Evolutionary conservation across 2,329 filamentous ascomycete genomes (phyloP).

Genomic region (Phaeosphaeriaceae sp.): DNA sequence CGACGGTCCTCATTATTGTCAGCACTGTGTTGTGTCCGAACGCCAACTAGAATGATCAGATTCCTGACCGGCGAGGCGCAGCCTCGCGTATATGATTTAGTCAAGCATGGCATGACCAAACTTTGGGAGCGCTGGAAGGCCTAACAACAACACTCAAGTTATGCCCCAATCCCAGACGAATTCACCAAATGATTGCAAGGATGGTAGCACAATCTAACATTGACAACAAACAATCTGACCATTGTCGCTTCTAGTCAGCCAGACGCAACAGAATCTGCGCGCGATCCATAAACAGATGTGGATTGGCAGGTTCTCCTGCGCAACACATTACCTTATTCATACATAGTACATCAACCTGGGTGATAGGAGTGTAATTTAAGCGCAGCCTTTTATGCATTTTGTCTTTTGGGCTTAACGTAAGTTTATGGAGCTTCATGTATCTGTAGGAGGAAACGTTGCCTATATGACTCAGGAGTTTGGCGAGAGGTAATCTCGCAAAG

Average conservation of each 20-base stretch:
- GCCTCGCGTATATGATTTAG: not conserved
- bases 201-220: not conserved
- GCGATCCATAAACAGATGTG: no score
- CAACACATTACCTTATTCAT: no score
- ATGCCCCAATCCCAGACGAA: no score
- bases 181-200: not conserved
- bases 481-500: constrained; percentile 1
- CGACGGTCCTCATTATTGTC: not conserved
- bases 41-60: not conserved
- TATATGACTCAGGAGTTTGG: not conserved
- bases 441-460: no score
- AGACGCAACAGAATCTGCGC: not conserved
- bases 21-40: not conserved
- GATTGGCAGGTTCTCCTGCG: no score
- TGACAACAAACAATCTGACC: no score
- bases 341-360: no score
- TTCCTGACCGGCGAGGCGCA: not conserved
- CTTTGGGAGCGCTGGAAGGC: not conserved
- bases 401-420: no score
- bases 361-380: no score
- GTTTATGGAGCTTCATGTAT: no score
- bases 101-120: not conserved
- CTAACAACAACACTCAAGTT: not conserved
- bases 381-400: no score
- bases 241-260: no score